phyloP scores from a whole-genome alignment of 169 alveolate genomes.

The Blepharisma undulans region DNA sequence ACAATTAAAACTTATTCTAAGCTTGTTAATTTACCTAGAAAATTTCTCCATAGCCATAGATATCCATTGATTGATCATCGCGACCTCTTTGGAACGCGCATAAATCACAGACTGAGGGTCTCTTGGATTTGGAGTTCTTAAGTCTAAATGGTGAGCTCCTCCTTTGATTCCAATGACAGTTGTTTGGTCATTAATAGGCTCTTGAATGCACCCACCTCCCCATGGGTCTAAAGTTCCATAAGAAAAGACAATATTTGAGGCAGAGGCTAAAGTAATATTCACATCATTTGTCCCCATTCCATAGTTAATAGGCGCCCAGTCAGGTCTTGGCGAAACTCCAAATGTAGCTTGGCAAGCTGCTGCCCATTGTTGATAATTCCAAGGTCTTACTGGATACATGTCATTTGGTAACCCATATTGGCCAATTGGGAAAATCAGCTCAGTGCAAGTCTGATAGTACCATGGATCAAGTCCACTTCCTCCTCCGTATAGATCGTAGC shows the following conservation, averaged over 20 bases:
- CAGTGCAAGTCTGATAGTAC: slow-evolving; percentile 22
- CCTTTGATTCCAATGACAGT: slow-evolving; percentile 19
- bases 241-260: slow-evolving; percentile 16
- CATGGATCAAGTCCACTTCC: neutral
- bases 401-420: slow-evolving; percentile 12
- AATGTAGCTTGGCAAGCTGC: neutral
- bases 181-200: neutral
- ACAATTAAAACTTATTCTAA: neutral
- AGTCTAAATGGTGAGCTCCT: slow-evolving; percentile 73
- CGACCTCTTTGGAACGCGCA: slow-evolving; percentile 3
- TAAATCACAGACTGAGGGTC: slow-evolving; percentile 55
- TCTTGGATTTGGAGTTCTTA: slow-evolving; percentile 61
- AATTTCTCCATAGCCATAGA: neutral
- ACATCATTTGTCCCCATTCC: neutral
- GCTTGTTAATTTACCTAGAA: neutral
- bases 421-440: neutral
- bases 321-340: neutral
- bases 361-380: neutral
- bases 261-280: neutral
- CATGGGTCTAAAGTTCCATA: slow-evolving; percentile 26
- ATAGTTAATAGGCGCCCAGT: neutral
- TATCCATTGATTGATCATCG: slow-evolving; percentile 8
- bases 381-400: slow-evolving; percentile 16
- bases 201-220: neutral
- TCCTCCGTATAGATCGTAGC: neutral